Evolutionary conservation across 768 basidiomycete species (phyloP).

Genomic region (Lentinula lateritia): DNA sequence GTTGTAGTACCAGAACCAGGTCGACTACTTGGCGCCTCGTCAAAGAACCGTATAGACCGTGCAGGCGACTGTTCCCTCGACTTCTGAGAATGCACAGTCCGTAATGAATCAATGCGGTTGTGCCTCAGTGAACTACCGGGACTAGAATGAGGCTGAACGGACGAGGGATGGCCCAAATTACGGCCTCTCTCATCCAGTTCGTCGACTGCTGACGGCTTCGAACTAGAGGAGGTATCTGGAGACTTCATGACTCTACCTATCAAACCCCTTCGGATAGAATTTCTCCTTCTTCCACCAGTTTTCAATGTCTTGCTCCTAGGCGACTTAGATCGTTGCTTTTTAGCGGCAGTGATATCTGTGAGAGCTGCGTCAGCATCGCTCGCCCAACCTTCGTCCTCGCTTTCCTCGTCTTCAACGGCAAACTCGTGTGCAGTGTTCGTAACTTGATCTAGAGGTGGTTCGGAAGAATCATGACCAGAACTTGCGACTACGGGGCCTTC

Average conservation of each 20-base stretch:
- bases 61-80: slow-evolving; percentile 10
- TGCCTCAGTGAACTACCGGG: not conserved
- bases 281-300: not conserved
- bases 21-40: slow-evolving; percentile 1
- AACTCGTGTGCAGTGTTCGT: slow-evolving; percentile 1
- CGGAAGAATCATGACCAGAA: not conserved
- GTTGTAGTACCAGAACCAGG: not conserved
- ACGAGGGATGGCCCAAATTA: not conserved
- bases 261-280: slow-evolving; percentile 4
- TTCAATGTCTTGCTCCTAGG: slow-evolving; percentile 1
- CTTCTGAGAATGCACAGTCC: not conserved
- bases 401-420: slow-evolving; percentile 23
- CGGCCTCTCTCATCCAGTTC: not conserved
- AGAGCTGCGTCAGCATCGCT: slow-evolving; percentile 37
- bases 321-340: slow-evolving; percentile 6
- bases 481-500: slow-evolving; percentile 4
- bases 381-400: slow-evolving; percentile 60
- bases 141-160: not conserved
- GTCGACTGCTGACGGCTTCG: not conserved
- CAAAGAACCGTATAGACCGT: slow-evolving; percentile 7
- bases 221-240: not conserved
- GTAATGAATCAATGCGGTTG: not conserved
- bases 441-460: slow-evolving; percentile 7
- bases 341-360: not conserved
- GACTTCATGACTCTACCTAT: slow-evolving; percentile 1